Base-by-base conservation (phyloP, 2,329 filamentous ascomycete species). In the Trichoderma sp. region DNA sequence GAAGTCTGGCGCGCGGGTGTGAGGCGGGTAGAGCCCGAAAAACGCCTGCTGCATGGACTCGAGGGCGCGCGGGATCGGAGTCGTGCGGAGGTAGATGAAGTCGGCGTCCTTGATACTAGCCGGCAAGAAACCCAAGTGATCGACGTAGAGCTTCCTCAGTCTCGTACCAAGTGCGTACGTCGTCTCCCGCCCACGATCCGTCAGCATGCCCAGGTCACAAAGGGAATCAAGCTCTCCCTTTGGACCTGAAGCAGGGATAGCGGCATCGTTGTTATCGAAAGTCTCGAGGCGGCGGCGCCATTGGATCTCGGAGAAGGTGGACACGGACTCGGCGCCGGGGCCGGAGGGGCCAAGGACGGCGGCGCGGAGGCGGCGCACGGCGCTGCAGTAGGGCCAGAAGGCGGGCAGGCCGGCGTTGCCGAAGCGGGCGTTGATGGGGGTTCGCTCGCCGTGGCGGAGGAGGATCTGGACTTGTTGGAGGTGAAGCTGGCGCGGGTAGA, bases 321-420 rank as follows among this genome's bases (percentile, higher is more conserved):
- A 76, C 20, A 80, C 77, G 12, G 28, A 15, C 5, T 68, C 55
- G 68, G 73, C 73, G 26, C 76, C 71, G 47, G 77, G 74, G 74
- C 78, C 79, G 64, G 78, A 77, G 61, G 83, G 81, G 71, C 85
- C 82, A 43, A 88, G 83, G 36, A 89, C 81, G 73, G 81, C 83
- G 34, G 83, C 82, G 73, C 82, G 88, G 79, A 98, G 87, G 75
- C 91, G 90, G 72, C 89, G 88, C 26, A 92, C 93, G 70, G 91
- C 89, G 74, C 88, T 88, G 83, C 96, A 99, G 82, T 98, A 98
- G 2, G 96, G 94, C 96, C 96, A 99, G 82, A 90, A 91, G 64
- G 86, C 79, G 57, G 83, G 80, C n/a, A 92, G 85, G 12, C 89
- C 90, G 62, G 88, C 88, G 83, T 95, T 96, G 78, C 93, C 88